Evolutionary conservation across 257 asterid genomes (phyloP), one percentile per base, ranked within the genome.

Genomic region (Capsicum rhomboideum): DNA sequence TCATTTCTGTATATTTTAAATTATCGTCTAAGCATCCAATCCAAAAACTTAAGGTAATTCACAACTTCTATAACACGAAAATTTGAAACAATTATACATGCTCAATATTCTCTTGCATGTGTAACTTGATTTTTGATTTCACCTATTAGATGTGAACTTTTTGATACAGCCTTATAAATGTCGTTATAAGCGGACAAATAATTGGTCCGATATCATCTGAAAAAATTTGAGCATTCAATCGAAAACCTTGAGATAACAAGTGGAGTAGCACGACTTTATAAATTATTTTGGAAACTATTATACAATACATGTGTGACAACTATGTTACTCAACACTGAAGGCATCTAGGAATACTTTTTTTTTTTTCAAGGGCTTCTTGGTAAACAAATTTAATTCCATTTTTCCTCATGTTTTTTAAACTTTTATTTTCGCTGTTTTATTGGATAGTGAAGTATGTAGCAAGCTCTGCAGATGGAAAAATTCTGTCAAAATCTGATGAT

Each of bases 361-460:
- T 34, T 34, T 34, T 34, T 34, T 34, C 40, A 34, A 34, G 40
- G 40, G 40, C 4, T 34, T 34, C 40, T 34, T 34, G 40, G 40
- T n/a, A 18, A 4, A 55, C 12, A 56, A 18, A 5, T 23, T 61
- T 3, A 4, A 21, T 63, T 66, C 12, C 74, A 13, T 4, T 66
- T 29, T 16, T 66, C 72, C 17, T 29, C n/a, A 31, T 66, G 13
- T 66, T 28, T 63, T 26, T 28, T 56, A 14, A 6, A 28, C 2
- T 2, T 44, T 2, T 63, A 10, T 37, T n/a, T 0, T 34, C 31
- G 55, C 55, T 56, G 4, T 34, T 79, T 59, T 80, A 55, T 80
- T 46, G 68, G 28, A 85, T 74, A 88, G 97, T 92, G 81, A 92
- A 90, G 84, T 92, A 91, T 69, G 86, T 83, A 20, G 92, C 91